Evolutionary conservation across 2,329 filamentous ascomycete species (phyloP), one percentile per base, ranked within the genome.

Genomic region (Epichloe scottii): DNA sequence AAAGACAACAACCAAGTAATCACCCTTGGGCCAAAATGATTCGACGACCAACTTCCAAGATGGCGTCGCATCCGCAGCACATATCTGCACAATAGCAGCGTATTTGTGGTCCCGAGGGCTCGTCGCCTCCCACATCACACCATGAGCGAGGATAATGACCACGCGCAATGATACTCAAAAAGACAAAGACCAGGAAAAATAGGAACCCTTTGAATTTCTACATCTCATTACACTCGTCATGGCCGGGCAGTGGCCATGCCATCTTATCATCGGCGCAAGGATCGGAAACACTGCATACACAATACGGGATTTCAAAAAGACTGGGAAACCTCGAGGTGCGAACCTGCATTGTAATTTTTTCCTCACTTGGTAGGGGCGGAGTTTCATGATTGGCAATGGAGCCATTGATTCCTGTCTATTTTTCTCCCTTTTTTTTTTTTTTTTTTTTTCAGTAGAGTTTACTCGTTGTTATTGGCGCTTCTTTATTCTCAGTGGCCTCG

Each of bases 1-100:
- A 69, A 60, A 66, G 67, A 51, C 66, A 66, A 44, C 64, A 66
- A 49, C 67, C 67, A 12, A 68, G 62, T 59, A 66, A 63, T 33
- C 60, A 65, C 51, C 66, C 67, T 1, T 68, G 68, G 65, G 62
- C 64, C 14, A 68, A 68, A 55, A 56, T 69, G 51, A 67, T 69
- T 46, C 65, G 62, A 49, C 62, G 62, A 14, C 66, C 62, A n/a
- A 56, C 60, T 23, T 54, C 65, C 42, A 58, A 59, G 54, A 55
- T 62, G 44, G 54, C 56, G n/a, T 54, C 60, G 12, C 62, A 58
- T 52, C 53, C 59, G 15, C 58, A 48, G 19, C 62, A 62, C 41
- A 56, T 67, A 48, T 59, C 62, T 14, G 63, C 65, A 26, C 60
- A 59, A 52, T 59, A 53, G 54, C 33, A n/a, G 15, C 17, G 30